phyloP scores from a whole-genome alignment of 495 filamentous ascomycete genomes.

The Diplogelasinospora grovesii region DNA sequence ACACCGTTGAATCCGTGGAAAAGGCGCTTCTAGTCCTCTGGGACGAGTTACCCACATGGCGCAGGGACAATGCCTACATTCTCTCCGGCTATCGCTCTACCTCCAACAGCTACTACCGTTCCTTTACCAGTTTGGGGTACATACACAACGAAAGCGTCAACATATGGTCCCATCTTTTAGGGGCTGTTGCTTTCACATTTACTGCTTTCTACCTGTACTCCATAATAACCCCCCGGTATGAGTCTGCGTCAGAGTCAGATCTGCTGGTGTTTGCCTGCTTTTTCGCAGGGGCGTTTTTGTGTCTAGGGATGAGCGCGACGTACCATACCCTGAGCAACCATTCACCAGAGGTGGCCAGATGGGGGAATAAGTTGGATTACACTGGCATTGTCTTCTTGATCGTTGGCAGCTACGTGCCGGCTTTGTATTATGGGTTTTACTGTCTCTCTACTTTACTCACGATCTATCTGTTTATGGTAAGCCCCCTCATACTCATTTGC shows the following conservation, averaged over 20 bases:
- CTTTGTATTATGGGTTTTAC: conserved; percentile 81
- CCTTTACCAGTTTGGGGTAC: conserved; percentile 28
- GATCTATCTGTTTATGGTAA: conserved; percentile 69
- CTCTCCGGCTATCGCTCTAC: conserved; percentile 33
- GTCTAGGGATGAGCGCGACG: conserved; percentile 78
- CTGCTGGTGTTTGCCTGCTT: conserved; percentile 69
- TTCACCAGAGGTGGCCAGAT: conserved; percentile 31
- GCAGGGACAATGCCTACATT: conserved; percentile 42
- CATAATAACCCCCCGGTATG: conserved; percentile 58
- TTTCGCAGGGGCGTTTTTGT: conserved; percentile 67
- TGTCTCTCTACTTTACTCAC: conserved; percentile 55
- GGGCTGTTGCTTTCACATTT: conserved; percentile 44
- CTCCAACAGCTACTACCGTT: conserved; percentile 31
- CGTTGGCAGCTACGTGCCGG: conserved; percentile 79
- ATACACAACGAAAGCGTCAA: conserved; percentile 89
- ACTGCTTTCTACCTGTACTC: conserved; percentile 25
- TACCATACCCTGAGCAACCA: conserved; percentile 48
- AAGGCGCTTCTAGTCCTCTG: conserved; percentile 29
- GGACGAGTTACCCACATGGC: conserved; percentile 41
- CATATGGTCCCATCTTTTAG: conserved; percentile 82
- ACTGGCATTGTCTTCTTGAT: conserved; percentile 86
- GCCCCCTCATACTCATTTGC: conserved; percentile 7
- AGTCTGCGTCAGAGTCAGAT: conserved; percentile 56
- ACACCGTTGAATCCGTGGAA: too few relatives aligned
- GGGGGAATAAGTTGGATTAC: conserved; percentile 69